Evolutionary conservation across 371 early-diverging fungal genomes (phyloP), one percentile per base, ranked within the genome.

Genomic region (Rhizopus sp.): DNA sequence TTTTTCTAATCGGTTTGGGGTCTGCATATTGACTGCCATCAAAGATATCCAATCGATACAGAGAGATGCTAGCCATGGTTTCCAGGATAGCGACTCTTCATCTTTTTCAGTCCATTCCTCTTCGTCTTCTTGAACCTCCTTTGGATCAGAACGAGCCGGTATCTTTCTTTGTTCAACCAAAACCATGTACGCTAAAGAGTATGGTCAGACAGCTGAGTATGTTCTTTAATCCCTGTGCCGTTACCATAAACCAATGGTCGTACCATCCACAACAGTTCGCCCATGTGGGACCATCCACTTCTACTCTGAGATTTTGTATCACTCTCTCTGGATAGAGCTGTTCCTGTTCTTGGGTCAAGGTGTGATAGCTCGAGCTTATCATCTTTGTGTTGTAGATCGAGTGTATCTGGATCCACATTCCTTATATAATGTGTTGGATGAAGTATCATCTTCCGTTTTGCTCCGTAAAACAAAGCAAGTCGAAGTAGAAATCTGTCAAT

Each of bases 371-470:
- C 74, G 17, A 66, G 54, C 41, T 72, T 71, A n/a, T 69, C 72
- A 3, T 55, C 60, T 9, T 49, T 40, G 1, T 51, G 50, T 5
- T 37, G 38, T 38, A 55, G n/a, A 7, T 69, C 68, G 17, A 70
- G 46, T 5, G 75, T 59, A 5, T 45, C 15, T 15, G 75, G 64
- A 50, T 72, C 75, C 9, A 72, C 49, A 42, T 68, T 67, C 38
- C 77, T 64, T 4, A 71, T 62, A 6, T 71, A 57, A 45, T 77
- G 77, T 5, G 74, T 73, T 31, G 77, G 77, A 52, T 77, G 77
- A 0, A 77, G 44, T 4, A 77, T 46, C 58, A 70, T 73, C 13
- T 53, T 48, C 9, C 40, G 42, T n/a, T 50, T 40, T 7, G 69
- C 40, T 4, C 54, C 49, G 38, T 61, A 71, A 50, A 69, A 71